Base-by-base conservation (phyloP, 2,329 filamentous ascomycete genomes). In the Monilinia vaccinii-corymbosi region DNA sequence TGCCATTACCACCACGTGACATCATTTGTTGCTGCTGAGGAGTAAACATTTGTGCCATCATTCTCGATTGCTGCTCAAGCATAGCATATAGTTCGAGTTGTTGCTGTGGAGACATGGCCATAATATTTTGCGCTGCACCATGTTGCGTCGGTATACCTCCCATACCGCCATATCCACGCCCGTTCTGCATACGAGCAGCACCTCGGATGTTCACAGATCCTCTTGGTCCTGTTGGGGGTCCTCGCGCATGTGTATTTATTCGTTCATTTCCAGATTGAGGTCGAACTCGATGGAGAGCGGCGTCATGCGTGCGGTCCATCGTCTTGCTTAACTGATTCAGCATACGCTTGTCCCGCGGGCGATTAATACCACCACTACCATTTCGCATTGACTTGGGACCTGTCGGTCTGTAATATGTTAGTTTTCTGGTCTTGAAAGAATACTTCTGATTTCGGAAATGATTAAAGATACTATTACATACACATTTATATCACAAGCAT, bases 311-410 rank as follows among this genome's bases (percentile, higher is more conserved):
- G 63, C 93, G 86, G 68, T 95, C 90, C 83, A 96, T 86, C 16
- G 86, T 84, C 69, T 89, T 89, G 71, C 87, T 85, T 71, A 95
- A 82, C 67, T 97, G 91, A 53, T 91, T 90, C 60, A 97, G 79
- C 79, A 97, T 85, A 63, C 90, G 85, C 73, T 91, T 91, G 61
- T 89, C 88, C 66, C 89, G 85, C 25, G 83, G 81, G 59, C 80
- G 79, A 71, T 47, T 74, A 23, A 59, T 46, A 70, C 62, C 71
- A 61, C 68, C 74, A 58, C 71, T 75, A 58, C 83, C 83, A 72
- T 88, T 90, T 70, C 94, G 88, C 91, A 97, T 96, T 38, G 92
- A 91, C 73, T 92, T 94, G 21, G 94, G 94, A 60, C 93, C 94
- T 56, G 91, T 97, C 11, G 94, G 94, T 70, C 93, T 97, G 36